Evolutionary conservation across 306 rosid genomes (phyloP).

Genomic region (Begonia fuchsioides): DNA sequence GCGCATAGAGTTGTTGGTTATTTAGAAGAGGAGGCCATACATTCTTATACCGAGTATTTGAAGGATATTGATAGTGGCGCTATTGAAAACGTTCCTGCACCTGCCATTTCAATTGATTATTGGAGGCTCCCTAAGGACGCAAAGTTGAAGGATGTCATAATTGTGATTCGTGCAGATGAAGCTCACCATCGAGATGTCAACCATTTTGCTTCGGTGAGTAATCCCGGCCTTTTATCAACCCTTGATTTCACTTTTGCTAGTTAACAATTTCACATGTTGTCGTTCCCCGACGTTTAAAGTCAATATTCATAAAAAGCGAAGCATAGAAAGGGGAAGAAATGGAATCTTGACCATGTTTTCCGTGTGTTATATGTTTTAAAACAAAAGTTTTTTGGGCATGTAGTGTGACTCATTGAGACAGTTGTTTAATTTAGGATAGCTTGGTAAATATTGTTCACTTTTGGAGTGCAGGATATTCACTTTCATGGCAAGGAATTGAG

Average conservation of each 20-base stretch:
- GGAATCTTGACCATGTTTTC: too few species aligned
- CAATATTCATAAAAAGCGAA: too few species aligned
- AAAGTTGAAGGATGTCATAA: slow-evolving; percentile 45
- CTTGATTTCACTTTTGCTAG: slow-evolving; percentile 2
- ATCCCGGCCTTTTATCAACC: too few species aligned
- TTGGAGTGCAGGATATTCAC: slow-evolving; percentile 50
- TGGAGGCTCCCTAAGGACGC: slow-evolving; percentile 76
- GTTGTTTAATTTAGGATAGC: too few species aligned
- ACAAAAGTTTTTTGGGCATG: too few species aligned
- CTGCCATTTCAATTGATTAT: slow-evolving; percentile 71
- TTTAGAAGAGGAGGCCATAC: slow-evolving; percentile 59
- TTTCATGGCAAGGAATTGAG: slow-evolving; percentile 52
- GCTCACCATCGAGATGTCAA: slow-evolving; percentile 77
- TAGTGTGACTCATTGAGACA: too few species aligned
- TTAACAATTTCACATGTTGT: neutral
- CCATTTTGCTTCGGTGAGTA: slow-evolving; percentile 75
- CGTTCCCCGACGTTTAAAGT: too few species aligned
- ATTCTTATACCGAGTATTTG: slow-evolving; percentile 45
- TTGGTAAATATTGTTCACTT: too few species aligned
- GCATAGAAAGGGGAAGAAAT: too few species aligned
- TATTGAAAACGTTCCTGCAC: slow-evolving; percentile 62
- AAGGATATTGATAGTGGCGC: slow-evolving; percentile 42
- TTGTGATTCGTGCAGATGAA: slow-evolving; percentile 69
- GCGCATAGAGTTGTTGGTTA: slow-evolving; percentile 72
- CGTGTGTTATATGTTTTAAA: too few species aligned